A percentile compares a stretch with the other conserved stretches of the same genome.
phyloP scores from a whole-genome alignment of 148 eudicot genomes.

The Camellia lanceoleosa region DNA sequence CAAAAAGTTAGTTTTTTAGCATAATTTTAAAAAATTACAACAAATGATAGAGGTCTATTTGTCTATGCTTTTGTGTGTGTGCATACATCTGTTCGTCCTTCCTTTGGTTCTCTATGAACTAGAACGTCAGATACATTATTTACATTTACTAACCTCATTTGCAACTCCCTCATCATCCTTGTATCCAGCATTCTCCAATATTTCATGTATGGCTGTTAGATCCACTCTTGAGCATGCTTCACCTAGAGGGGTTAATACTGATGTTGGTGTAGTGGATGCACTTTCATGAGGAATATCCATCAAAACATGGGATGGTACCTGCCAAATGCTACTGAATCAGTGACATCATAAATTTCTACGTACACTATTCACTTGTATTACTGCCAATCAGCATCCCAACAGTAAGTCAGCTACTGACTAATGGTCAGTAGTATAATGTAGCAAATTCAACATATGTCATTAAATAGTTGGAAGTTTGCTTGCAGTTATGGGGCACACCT shows the following conservation, averaged over 20 bases:
- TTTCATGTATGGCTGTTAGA: conserved; percentile 79
- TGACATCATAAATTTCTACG: neutral
- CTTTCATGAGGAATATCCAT: conserved; percentile 59
- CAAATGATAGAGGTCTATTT: neutral
- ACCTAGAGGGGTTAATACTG: conserved; percentile 60
- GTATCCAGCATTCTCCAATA: conserved; percentile 67
- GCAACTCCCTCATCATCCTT: conserved; percentile 74
- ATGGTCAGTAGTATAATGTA: neutral
- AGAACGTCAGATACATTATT: neutral
- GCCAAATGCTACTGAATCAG: conserved; percentile 21
- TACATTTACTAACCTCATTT: conserved; percentile 48
- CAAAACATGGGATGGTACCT: conserved; percentile 80
- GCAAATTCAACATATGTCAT: neutral
- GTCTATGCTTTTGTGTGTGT: neutral
- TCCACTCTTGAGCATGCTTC: conserved; percentile 76
- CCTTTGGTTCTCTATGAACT: neutral
- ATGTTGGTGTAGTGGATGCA: conserved; percentile 42
- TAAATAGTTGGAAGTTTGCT: neutral
- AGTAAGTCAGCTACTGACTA: neutral
- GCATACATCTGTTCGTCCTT: neutral
- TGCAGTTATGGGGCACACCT: conserved; percentile 35
- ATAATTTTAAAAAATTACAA: neutral
- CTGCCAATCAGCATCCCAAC: neutral
- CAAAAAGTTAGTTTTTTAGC: neutral
- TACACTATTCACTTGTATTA: neutral